phyloP scores from a whole-genome alignment of 768 basidiomycete genomes.

The Mycena polygramma region DNA sequence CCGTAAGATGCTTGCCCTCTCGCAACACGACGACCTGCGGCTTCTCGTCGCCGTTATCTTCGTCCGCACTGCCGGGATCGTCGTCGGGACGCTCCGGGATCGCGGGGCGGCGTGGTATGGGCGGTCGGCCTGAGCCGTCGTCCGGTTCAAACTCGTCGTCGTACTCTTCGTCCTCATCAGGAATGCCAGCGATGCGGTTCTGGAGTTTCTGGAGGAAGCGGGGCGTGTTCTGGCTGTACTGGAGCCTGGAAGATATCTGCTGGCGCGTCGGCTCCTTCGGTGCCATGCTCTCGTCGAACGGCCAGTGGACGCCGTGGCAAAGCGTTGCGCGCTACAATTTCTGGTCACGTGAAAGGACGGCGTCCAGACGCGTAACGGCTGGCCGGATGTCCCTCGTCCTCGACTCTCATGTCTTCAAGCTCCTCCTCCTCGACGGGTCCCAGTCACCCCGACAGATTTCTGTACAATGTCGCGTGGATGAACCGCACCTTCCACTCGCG shows the following conservation, averaged over 20 bases:
- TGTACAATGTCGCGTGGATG: constrained; percentile 30
- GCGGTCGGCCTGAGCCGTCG: constrained; percentile 76
- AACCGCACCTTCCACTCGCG: constrained; percentile 21
- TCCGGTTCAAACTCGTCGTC: constrained; percentile 69
- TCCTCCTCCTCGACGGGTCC: background rate
- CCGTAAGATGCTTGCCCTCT: constrained; percentile 89
- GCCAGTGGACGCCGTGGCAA: too few relatives aligned
- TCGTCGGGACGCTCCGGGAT: constrained; percentile 77
- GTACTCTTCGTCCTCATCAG: constrained; percentile 61
- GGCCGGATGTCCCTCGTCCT: too few relatives aligned
- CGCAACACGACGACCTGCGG: constrained; percentile 92
- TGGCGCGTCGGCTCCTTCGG: constrained; percentile 77
- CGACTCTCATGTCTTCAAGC: background rate
- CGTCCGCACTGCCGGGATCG: constrained; percentile 80
- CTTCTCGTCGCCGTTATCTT: constrained; percentile 81
- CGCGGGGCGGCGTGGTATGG: constrained; percentile 80
- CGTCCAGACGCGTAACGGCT: too few relatives aligned
- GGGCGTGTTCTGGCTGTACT: constrained; percentile 73
- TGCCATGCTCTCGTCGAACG: constrained; percentile 46
- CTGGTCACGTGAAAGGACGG: too few relatives aligned
- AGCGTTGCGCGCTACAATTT: too few relatives aligned
- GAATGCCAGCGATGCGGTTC: constrained; percentile 68
- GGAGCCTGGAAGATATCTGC: constrained; percentile 78
- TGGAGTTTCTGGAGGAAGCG: constrained; percentile 61
- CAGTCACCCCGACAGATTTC: background rate